These are phyloP conservation scores for Pythium myriotylum DNA, from an alignment of 352 stramenopile genomes.

Conservation along the genomic window DNA sequence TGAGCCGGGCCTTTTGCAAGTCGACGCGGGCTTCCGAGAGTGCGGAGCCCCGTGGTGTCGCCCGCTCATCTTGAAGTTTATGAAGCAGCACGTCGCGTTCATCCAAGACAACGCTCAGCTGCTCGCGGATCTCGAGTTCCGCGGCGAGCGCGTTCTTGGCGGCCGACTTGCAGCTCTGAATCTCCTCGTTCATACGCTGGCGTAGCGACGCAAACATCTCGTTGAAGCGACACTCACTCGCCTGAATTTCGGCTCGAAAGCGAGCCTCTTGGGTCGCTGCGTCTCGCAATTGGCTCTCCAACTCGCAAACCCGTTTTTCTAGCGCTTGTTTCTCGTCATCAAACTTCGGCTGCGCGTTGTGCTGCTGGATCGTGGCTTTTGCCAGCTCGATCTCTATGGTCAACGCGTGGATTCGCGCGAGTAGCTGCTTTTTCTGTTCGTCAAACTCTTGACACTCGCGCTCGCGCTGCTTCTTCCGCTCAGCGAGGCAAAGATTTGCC, in stretches of 20 bases:
- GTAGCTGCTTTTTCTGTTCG: constrained; percentile 29
- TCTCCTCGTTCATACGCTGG: constrained; percentile 2
- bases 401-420: constrained; percentile 25
- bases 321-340: constrained; percentile 1
- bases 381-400: constrained; percentile 19
- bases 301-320: not conserved
- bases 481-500: constrained; percentile 70
- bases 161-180: constrained; percentile 20
- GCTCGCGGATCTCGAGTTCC: constrained; percentile 9
- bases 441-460: constrained; percentile 33
- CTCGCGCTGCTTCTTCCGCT: constrained; percentile 69
- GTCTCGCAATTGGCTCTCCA: constrained; percentile 4
- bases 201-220: constrained; percentile 9
- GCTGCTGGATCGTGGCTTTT: not conserved
- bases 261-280: not conserved
- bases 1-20: constrained; percentile 56
- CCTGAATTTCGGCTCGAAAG: not conserved
- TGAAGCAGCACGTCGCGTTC: constrained; percentile 33
- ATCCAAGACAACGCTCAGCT: constrained; percentile 21
- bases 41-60: constrained; percentile 21
- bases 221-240: constrained; percentile 1
- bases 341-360: not conserved
- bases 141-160: constrained; percentile 20
- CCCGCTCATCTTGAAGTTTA: constrained; percentile 17
- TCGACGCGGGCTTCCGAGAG: constrained; percentile 45